phyloP scores from a whole-genome alignment of 495 filamentous ascomycete species.

The Aspergillus olivimuriae region DNA sequence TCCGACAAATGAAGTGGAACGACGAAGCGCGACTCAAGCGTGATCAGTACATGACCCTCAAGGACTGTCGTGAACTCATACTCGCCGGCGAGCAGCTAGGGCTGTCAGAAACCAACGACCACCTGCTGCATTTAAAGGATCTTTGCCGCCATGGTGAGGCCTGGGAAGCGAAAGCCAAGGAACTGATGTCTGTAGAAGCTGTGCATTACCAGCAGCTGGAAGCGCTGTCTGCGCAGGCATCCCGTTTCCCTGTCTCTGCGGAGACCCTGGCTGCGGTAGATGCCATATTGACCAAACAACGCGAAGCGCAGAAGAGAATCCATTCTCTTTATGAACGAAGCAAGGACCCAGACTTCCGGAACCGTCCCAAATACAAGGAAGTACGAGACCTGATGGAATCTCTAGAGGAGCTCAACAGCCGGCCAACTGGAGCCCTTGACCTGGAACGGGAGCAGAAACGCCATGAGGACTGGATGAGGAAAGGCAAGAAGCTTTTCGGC shows the following conservation, averaged over 20 bases:
- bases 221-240: constrained; percentile 73
- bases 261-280: constrained; percentile 81
- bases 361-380: constrained; percentile 85
- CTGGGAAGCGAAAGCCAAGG: constrained; percentile 92
- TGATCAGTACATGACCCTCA: constrained; percentile 55
- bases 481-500: constrained; percentile 96
- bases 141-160: constrained; percentile 68
- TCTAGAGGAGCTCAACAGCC: constrained; percentile 81
- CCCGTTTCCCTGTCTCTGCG: constrained; percentile 69
- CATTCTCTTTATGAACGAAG: constrained; percentile 71
- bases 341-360: constrained; percentile 62
- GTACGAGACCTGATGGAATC: constrained; percentile 84
- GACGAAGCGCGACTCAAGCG: constrained; percentile 65
- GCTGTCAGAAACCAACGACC: constrained; percentile 71
- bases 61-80: constrained; percentile 74
- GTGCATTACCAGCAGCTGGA: constrained; percentile 94
- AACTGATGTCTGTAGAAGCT: constrained; percentile 81
- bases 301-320: constrained; percentile 87
- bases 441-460: constrained; percentile 91
- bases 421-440: constrained; percentile 83
- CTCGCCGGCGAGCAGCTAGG: constrained; percentile 66
- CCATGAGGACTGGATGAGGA: constrained; percentile 99
- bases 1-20: constrained; percentile 85
- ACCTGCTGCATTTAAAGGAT: constrained; percentile 67
- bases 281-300: constrained; percentile 90